These are phyloP conservation scores for Dittrichia graveolens DNA, from an alignment of 129 eudicot genomes.

Conservation along the genomic window DNA sequence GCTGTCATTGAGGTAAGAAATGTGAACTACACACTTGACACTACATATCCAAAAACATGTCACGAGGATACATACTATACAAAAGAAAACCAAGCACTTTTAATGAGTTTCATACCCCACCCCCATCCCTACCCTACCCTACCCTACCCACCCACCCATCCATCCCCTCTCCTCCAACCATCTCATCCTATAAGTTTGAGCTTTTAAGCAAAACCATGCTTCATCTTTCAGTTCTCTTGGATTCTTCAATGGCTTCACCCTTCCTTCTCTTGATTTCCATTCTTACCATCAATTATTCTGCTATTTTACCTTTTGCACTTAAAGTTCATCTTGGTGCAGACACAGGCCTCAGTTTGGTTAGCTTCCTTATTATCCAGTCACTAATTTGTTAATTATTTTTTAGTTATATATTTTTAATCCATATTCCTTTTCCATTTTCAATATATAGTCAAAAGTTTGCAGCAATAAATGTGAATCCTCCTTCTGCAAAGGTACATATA, in stretches of 20 bases:
- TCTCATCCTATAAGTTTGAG: constrained; percentile 44
- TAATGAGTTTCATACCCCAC: constrained; percentile 22
- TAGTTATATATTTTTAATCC: background rate
- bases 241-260: constrained; percentile 45
- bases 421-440: background rate
- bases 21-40: constrained; percentile 35
- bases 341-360: constrained; percentile 48
- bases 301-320: constrained; percentile 50
- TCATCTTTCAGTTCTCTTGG: constrained; percentile 24
- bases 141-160: constrained; percentile 19
- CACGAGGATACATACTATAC: constrained; percentile 55
- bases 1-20: constrained; percentile 27
- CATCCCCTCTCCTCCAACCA: constrained; percentile 37
- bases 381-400: background rate
- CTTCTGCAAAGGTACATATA: constrained; percentile 57
- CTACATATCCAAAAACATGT: constrained; percentile 44
- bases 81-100: constrained; percentile 29
- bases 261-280: constrained; percentile 35
- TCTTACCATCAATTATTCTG: constrained; percentile 29
- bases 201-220: constrained; percentile 51
- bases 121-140: constrained; percentile 2
- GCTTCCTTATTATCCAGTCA: background rate
- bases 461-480: constrained; percentile 78
- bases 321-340: constrained; percentile 51
- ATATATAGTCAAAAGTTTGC: constrained; percentile 57